Evolutionary conservation across 306 rosid species (phyloP), one percentile per base, ranked within the genome.

Genomic region (Rosa lucieae): DNA sequence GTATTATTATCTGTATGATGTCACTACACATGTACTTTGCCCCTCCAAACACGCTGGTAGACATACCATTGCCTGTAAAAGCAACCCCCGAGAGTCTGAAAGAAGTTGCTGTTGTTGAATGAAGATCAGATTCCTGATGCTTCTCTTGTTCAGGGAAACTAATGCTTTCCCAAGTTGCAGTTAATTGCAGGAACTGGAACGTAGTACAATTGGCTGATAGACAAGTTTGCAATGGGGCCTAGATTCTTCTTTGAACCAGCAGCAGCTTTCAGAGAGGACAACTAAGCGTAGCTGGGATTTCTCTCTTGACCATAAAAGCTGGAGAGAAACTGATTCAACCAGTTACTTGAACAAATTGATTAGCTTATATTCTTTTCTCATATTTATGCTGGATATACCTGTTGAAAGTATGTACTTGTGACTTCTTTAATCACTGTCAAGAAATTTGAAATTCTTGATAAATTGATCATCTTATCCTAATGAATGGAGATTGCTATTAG

Each of bases 21-120:
- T 92, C 97, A 70, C 88, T 94, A 26, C 97, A 92, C 92, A 92
- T 94, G 97, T 94, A 94, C 79, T 94, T 94, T 86, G 92, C 97
- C 76, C 99, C 97, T 35, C 87, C 89, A 55, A 90, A 77, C 73
- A 78, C 85, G 92, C 92, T 92, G 53, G 73, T 92, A 71, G 93
- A 92, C 82, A 77, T 87, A 83, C 97, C 97, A 8, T 39, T 82
- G 71, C 72, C 85, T 76, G 87, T 83, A 77, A 92, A 86, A 85
- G 52, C 92, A 62, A 90, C 86, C 84, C 90, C 89, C 42, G 94
- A 85, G 84, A 88, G 67, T 88, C 90, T 92, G 35, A 51, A 86
- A 68, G 91, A 89, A 82, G 90, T 84, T 83, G 80, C 93, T 67
- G 84, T 88, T 70, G 92, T 88, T 70, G 92, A 90, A 44, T 84